Conservation (phyloP, 2,329 filamentous ascomycete genomes). For the Phyllosticta citriasiana region DNA sequence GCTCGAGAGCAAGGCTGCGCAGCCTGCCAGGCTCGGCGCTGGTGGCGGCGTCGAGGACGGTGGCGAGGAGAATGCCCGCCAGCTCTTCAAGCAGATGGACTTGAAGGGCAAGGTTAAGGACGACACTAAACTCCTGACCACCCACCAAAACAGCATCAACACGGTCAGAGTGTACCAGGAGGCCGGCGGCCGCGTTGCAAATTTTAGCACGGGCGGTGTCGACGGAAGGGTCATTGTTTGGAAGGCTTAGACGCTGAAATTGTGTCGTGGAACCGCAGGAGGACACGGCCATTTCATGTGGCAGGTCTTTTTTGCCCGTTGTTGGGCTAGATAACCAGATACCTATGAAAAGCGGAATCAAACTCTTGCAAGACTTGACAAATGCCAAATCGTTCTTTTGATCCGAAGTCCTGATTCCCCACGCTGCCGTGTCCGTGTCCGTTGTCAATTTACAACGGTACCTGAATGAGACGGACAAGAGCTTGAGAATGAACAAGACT, state of each 20-base stretch:
- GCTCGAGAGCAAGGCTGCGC: slow-evolving; percentile 57
- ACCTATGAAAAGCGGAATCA: no score
- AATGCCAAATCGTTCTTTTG: no score
- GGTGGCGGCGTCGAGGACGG: slow-evolving; percentile 46
- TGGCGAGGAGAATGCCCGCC: slow-evolving; percentile 84
- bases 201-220: slow-evolving; percentile 61
- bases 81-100: slow-evolving; percentile 99
- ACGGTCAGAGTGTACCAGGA: slow-evolving; percentile 70
- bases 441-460: no score
- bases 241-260: slow-evolving; percentile 26
- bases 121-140: slow-evolving; percentile 87
- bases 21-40: slow-evolving; percentile 25
- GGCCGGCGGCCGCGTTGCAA: slow-evolving; percentile 53
- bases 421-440: no score
- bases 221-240: slow-evolving; percentile 40
- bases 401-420: no score
- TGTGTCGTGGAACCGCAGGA: no score
- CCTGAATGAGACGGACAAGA: no score
- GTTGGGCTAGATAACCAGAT: no score
- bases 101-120: slow-evolving; percentile 96
- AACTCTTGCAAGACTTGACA: no score
- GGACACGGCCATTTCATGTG: no score
- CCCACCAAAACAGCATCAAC: slow-evolving; percentile 93
- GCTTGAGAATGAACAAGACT: no score
- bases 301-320: no score